phyloP scores from a whole-genome alignment of 345 rosid genomes.

The Schrenkiella parvula region DNA sequence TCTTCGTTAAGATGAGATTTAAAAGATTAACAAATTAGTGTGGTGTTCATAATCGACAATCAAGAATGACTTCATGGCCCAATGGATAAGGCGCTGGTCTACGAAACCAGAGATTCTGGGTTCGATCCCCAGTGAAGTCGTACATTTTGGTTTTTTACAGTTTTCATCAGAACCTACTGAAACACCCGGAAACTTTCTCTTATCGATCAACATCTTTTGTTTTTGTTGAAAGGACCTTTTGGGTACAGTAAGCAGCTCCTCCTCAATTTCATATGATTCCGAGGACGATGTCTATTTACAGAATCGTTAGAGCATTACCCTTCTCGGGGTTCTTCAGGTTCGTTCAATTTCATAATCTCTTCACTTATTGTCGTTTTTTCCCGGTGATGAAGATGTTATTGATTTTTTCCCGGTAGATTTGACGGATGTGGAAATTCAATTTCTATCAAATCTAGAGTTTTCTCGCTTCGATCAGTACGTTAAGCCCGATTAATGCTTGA shows the following conservation, averaged over 20 bases:
- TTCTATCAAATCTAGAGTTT: not conserved
- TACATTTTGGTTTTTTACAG: accelerated
- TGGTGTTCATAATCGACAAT: too few species aligned
- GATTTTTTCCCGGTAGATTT: not conserved
- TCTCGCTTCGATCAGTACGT: not conserved
- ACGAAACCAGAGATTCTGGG: slow-evolving; percentile 92
- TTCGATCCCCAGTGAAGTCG: slow-evolving; percentile 90
- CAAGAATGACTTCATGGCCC: slow-evolving; percentile 43
- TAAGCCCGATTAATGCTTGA: not conserved
- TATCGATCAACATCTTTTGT: not conserved
- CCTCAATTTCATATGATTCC: not conserved
- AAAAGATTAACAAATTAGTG: too few species aligned
- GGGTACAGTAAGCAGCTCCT: not conserved
- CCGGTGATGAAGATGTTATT: not conserved
- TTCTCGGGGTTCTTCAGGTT: slow-evolving; percentile 64
- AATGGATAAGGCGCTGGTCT: slow-evolving; percentile 94
- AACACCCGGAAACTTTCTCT: not conserved
- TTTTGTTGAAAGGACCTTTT: not conserved
- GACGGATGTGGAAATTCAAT: not conserved
- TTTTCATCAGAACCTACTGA: not conserved
- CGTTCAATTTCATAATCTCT: not conserved
- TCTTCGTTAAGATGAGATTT: too few species aligned
- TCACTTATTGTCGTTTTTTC: not conserved
- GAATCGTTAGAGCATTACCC: slow-evolving; percentile 49
- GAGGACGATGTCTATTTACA: slow-evolving; percentile 35